These are phyloP conservation scores for Talaromyces islandicus DNA, from an alignment of 2,329 filamentous ascomycete species.

Conservation along the genomic window DNA sequence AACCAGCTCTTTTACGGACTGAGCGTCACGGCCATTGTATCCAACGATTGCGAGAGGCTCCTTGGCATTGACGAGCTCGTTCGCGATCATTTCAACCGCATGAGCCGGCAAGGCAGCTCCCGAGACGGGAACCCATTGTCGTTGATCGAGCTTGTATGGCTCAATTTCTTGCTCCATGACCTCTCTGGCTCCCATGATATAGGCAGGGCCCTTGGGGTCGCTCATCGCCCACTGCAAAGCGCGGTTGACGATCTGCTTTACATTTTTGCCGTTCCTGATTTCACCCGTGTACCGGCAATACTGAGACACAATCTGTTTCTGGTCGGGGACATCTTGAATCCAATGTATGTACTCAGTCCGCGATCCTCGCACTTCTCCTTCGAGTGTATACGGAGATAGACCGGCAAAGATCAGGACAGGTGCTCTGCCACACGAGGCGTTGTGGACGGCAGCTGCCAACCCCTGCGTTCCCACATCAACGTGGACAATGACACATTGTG, in stretches of 20 bases:
- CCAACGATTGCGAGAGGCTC: slow-evolving; percentile 46
- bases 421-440: slow-evolving; percentile 66
- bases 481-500: slow-evolving; percentile 72
- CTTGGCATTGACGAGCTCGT: slow-evolving; percentile 41
- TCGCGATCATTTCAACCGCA: slow-evolving; percentile 39
- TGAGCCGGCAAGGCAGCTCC: slow-evolving; percentile 55
- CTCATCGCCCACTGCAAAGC: slow-evolving; percentile 75
- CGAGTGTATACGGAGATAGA: slow-evolving; percentile 67
- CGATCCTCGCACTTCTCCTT: slow-evolving; percentile 71
- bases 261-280: slow-evolving; percentile 75
- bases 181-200: slow-evolving; percentile 71
- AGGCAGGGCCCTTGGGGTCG: slow-evolving; percentile 73
- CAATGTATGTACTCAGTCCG: slow-evolving; percentile 81
- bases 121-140: slow-evolving; percentile 64
- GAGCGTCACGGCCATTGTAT: slow-evolving; percentile 43
- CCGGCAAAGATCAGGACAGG: slow-evolving; percentile 75
- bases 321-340: slow-evolving; percentile 78
- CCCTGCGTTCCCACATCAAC: slow-evolving; percentile 79
- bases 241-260: slow-evolving; percentile 84
- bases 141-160: slow-evolving; percentile 63
- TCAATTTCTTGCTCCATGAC: slow-evolving; percentile 80
- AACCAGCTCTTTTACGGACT: slow-evolving; percentile 40
- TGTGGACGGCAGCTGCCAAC: slow-evolving; percentile 71
- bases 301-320: slow-evolving; percentile 72
- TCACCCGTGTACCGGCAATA: slow-evolving; percentile 81